A percentile compares a stretch with the other conserved stretches of the same genome.
Evolutionary conservation across 2,329 filamentous ascomycete genomes (phyloP).

Genomic region (Cladosporium sp.): DNA sequence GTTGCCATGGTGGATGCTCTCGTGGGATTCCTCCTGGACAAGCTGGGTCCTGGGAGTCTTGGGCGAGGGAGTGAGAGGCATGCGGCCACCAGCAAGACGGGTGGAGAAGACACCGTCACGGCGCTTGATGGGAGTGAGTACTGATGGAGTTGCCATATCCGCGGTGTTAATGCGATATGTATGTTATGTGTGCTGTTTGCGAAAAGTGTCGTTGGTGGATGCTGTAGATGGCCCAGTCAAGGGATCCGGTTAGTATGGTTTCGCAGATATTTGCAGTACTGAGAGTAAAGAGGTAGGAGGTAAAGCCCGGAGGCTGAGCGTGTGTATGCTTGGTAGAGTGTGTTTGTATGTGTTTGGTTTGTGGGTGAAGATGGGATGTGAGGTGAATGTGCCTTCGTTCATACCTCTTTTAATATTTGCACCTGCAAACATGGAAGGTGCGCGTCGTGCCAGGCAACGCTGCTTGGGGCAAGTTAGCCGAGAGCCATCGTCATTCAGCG

Average conservation of each 20-base stretch:
- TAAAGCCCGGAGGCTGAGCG: conserved; percentile 23
- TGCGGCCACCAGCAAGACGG: conserved; percentile 88
- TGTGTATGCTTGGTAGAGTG: conserved; percentile 20
- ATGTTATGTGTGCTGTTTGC: conserved; percentile 12
- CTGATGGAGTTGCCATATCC: conserved; percentile 73
- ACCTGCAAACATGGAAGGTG: not conserved
- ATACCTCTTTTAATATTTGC: too few relatives aligned
- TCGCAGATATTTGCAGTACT: conserved; percentile 35
- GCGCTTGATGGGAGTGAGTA: conserved; percentile 92
- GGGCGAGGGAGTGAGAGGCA: conserved; percentile 90
- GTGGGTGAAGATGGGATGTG: conserved; percentile 28
- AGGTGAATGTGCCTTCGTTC: too few relatives aligned
- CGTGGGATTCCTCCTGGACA: conserved; percentile 47
- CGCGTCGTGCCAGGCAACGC: not conserved
- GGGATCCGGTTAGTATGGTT: conserved; percentile 34
- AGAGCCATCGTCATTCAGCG: too few relatives aligned
- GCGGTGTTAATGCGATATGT: conserved; percentile 24
- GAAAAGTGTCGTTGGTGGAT: conserved; percentile 20
- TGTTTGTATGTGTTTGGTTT: conserved; percentile 20
- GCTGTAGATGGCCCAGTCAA: conserved; percentile 34
- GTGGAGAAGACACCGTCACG: conserved; percentile 88
- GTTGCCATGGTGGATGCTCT: conserved; percentile 68
- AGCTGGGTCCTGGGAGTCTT: conserved; percentile 61
- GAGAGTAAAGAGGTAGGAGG: conserved; percentile 17
- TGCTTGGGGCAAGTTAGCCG: not conserved